Percentiles rank a stretch among this genome's conserved stretches.
Conservation (phyloP, 2,329 filamentous ascomycete species). For the Teratosphaeria destructans region DNA sequence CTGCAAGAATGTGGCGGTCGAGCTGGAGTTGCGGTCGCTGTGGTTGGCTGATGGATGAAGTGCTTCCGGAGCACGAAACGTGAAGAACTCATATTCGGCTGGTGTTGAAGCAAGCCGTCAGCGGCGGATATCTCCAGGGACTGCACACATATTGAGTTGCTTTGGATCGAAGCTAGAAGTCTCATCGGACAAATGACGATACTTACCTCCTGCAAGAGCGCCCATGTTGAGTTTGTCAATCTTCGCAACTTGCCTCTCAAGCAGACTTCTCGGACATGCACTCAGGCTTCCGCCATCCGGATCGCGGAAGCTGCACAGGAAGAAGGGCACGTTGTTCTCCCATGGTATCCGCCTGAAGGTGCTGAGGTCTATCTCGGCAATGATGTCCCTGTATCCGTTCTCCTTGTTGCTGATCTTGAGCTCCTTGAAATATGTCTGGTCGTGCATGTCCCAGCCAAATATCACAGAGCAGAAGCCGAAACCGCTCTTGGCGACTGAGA, state of each 20-base stretch:
- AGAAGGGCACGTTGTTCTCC: slow-evolving; percentile 80
- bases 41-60: slow-evolving; percentile 30
- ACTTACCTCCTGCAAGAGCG: slow-evolving; percentile 79
- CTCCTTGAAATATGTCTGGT: slow-evolving; percentile 77
- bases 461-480: slow-evolving; percentile 93
- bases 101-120: slow-evolving; percentile 10
- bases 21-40: slow-evolving; percentile 50
- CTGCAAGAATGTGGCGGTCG: slow-evolving; percentile 63
- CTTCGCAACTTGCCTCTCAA: slow-evolving; percentile 59
- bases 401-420: slow-evolving; percentile 79
- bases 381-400: slow-evolving; percentile 78
- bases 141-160: not conserved
- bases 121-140: slow-evolving; percentile 3
- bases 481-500: slow-evolving; percentile 67
- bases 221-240: slow-evolving; percentile 58
- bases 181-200: not conserved
- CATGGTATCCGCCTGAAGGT: slow-evolving; percentile 80
- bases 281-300: slow-evolving; percentile 60
- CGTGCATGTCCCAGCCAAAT: slow-evolving; percentile 97
- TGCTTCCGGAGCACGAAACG: slow-evolving; percentile 59
- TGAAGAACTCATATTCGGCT: slow-evolving; percentile 95
- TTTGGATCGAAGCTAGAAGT: not conserved
- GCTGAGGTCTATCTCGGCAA: slow-evolving; percentile 68
- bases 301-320: slow-evolving; percentile 73
- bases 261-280: slow-evolving; percentile 67